Percentiles rank a stretch among this genome's conserved stretches.
These are phyloP conservation scores for button mushroom (Agaricus bisporus) DNA, from an alignment of 768 basidiomycete species.

Conservation along the genomic window DNA sequence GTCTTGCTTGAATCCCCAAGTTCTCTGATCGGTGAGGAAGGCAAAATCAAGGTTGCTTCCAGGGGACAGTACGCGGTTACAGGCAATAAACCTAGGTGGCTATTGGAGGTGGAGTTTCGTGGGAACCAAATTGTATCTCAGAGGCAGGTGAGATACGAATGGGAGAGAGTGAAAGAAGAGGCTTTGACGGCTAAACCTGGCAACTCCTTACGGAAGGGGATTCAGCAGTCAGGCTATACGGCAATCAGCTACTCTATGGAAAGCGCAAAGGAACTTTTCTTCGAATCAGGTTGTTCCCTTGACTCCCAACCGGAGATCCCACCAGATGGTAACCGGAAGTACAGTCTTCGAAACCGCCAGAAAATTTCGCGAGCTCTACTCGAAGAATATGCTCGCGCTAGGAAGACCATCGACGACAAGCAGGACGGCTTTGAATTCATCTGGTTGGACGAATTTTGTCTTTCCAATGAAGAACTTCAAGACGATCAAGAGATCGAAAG, in stretches of 20 bases:
- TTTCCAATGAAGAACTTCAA: background rate
- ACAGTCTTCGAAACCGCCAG: background rate
- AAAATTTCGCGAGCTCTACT: background rate
- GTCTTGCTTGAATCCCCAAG: background rate
- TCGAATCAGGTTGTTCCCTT: background rate
- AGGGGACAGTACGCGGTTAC: constrained; percentile 5
- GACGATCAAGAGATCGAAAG: background rate
- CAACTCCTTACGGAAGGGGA: background rate
- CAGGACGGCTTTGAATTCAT: constrained; percentile 1
- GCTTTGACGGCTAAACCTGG: background rate
- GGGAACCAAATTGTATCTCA: too few species aligned
- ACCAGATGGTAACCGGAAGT: too few species aligned
- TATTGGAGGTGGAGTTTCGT: too few species aligned
- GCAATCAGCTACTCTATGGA: constrained; percentile 7
- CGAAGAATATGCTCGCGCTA: background rate
- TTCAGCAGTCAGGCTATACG: background rate
- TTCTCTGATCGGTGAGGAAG: background rate
- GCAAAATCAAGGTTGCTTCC: background rate
- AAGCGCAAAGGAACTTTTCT: background rate
- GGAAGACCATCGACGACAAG: background rate
- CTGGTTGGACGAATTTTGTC: constrained; percentile 8
- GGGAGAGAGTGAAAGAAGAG: background rate
- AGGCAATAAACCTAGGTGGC: background rate
- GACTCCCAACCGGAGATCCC: background rate
- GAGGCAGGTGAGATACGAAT: too few species aligned